Percentiles rank a stretch among this genome's conserved stretches.
phyloP scores from a whole-genome alignment of 257 asterid species.

The Solanum chiquidenum region DNA sequence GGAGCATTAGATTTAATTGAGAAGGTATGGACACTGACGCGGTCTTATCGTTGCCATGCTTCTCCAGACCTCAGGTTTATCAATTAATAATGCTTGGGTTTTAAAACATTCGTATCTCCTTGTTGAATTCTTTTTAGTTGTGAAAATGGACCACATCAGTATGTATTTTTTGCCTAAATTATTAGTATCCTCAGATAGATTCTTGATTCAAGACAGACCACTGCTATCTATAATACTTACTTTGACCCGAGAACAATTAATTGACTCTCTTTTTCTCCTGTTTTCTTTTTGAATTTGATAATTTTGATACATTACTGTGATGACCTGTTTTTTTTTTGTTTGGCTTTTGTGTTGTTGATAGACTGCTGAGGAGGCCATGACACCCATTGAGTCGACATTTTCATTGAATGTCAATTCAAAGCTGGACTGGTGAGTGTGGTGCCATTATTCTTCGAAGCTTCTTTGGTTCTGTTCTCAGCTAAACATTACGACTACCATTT shows the following conservation, averaged over 20 bases:
- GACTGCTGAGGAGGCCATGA: constrained; percentile 99
- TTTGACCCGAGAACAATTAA: neutral
- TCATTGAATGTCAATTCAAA: constrained; percentile 90
- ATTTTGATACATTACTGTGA: neutral
- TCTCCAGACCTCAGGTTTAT: neutral
- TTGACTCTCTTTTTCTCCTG: neutral
- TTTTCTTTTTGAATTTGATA: neutral
- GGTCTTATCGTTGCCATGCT: neutral
- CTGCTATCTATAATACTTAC: neutral
- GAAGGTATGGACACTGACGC: constrained; percentile 43
- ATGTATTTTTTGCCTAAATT: neutral
- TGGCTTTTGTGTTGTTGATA: constrained; percentile 22
- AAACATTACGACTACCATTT: neutral
- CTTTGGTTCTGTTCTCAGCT: neutral
- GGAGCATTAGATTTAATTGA: constrained; percentile 94
- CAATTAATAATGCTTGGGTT: neutral
- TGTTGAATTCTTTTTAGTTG: neutral
- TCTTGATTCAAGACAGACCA: neutral
- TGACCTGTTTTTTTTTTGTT: neutral
- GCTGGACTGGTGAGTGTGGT: constrained; percentile 64
- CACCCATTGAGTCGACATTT: constrained; percentile 95
- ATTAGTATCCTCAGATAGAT: neutral
- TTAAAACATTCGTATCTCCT: neutral
- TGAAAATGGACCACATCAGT: neutral
- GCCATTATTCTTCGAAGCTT: neutral